These are phyloP conservation scores for Gentiana straminea DNA, from an alignment of 257 asterid species.

Conservation along the genomic window DNA sequence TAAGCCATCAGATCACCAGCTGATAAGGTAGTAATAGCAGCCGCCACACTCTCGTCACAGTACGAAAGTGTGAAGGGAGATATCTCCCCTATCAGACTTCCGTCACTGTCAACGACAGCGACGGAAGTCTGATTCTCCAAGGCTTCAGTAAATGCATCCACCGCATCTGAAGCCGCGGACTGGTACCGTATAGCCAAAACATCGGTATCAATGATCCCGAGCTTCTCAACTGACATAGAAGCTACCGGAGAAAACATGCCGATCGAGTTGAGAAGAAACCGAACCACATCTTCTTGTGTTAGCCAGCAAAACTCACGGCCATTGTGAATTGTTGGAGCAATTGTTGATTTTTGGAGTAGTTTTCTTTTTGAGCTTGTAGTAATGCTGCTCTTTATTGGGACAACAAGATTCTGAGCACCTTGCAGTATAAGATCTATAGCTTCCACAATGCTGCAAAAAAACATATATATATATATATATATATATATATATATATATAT, in stretches of 20 bases:
- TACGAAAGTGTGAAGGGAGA: constrained; percentile 57
- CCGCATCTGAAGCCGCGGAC: constrained; percentile 36
- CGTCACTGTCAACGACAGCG: constrained; percentile 57
- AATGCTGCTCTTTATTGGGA: constrained; percentile 21
- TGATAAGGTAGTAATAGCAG: constrained; percentile 60
- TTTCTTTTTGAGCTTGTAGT: constrained; percentile 31
- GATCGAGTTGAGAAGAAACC: constrained; percentile 61
- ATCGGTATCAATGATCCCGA: constrained; percentile 39
- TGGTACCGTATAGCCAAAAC: constrained; percentile 29
- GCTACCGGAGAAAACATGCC: constrained; percentile 60
- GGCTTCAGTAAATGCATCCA: constrained; percentile 32
- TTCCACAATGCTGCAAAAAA: constrained; percentile 57
- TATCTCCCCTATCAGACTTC: constrained; percentile 52
- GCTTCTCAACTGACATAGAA: constrained; percentile 48
- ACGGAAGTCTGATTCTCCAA: constrained; percentile 55
- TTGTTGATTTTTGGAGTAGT: constrained; percentile 29
- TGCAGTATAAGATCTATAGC: constrained; percentile 57
- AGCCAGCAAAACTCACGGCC: constrained; percentile 81
- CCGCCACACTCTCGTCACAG: constrained; percentile 51
- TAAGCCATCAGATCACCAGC: constrained; percentile 78
- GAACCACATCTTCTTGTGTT: constrained; percentile 66
- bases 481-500: too few species aligned
- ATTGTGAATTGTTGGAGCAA: constrained; percentile 32
- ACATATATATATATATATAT: too few species aligned
- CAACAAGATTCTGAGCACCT: constrained; percentile 58